phyloP scores from a whole-genome alignment of 257 asterid species.

The Scutellaria barbata region DNA sequence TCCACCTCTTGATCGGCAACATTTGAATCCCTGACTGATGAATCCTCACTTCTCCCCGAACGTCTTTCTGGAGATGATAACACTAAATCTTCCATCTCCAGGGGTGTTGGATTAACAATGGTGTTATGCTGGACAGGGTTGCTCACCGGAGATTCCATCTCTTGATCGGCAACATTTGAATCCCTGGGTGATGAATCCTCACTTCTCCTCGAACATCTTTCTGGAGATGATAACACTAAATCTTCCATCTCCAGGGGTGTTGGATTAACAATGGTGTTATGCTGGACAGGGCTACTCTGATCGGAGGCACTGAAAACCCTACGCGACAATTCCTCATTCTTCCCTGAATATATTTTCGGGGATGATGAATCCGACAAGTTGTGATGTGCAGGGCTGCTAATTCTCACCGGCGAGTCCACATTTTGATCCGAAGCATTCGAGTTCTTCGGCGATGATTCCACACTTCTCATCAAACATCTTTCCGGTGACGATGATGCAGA shows the following conservation, averaged over 20 bases:
- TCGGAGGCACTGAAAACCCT: slow-evolving; percentile 26
- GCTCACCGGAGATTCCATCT: slow-evolving; percentile 24
- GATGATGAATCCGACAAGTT: neutral
- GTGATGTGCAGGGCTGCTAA: slow-evolving; percentile 4
- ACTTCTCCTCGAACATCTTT: slow-evolving; percentile 15
- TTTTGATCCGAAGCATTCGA: slow-evolving; percentile 28
- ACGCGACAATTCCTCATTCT: slow-evolving; percentile 5
- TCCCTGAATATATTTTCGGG: neutral
- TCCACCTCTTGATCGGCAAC: slow-evolving; percentile 37
- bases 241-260: slow-evolving; percentile 3
- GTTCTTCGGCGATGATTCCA: slow-evolving; percentile 32
- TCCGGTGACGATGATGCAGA: slow-evolving; percentile 16
- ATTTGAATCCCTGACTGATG: slow-evolving; percentile 47
- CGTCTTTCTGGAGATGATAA: slow-evolving; percentile 54
- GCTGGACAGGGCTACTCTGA: slow-evolving; percentile 2
- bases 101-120: neutral
- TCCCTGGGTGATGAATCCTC: slow-evolving; percentile 32
- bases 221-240: slow-evolving; percentile 44
- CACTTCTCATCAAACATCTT: slow-evolving; percentile 17
- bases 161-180: slow-evolving; percentile 27
- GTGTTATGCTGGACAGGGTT: neutral
- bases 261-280: neutral
- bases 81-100: slow-evolving; percentile 12
- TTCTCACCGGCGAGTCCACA: slow-evolving; percentile 22
- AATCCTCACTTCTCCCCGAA: slow-evolving; percentile 44